phyloP scores from a whole-genome alignment of 2,329 filamentous ascomycete genomes.

The Sporothrix brasiliensis region DNA sequence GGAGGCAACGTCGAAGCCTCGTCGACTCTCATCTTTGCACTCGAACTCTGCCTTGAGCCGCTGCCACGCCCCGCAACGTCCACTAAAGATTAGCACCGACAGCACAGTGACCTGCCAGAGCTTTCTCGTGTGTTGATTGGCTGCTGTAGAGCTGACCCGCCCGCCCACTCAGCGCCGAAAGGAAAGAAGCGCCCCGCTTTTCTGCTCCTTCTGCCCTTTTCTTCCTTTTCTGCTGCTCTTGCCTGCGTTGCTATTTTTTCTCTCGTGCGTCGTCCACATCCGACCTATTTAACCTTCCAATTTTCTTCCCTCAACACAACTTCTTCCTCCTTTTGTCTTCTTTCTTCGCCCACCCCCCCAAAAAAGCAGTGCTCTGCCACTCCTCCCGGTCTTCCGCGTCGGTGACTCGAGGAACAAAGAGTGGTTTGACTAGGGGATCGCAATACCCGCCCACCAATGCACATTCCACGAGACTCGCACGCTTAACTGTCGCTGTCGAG shows the following conservation, averaged over 20 bases:
- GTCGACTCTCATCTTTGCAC: not conserved
- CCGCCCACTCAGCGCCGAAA: slow-evolving; percentile 27
- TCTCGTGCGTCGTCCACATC: slow-evolving; percentile 26
- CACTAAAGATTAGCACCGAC: slow-evolving; percentile 16
- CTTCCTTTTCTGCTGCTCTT: slow-evolving; percentile 17
- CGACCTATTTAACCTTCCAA: slow-evolving; percentile 20
- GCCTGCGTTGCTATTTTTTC: slow-evolving; percentile 29
- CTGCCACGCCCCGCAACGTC: not conserved
- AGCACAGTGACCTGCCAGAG: not conserved
- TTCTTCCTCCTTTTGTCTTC: not conserved
- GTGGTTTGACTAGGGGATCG: slow-evolving; percentile 27
- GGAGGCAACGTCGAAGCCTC: slow-evolving; percentile 9
- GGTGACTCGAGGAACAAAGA: slow-evolving; percentile 22
- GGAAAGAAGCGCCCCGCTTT: slow-evolving; percentile 19
- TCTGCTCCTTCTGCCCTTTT: slow-evolving; percentile 21
- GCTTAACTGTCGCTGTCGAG: slow-evolving; percentile 32
- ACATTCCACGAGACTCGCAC: slow-evolving; percentile 28
- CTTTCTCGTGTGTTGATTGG: slow-evolving; percentile 19
- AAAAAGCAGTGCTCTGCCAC: slow-evolving; percentile 11
- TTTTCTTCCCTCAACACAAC: slow-evolving; percentile 15
- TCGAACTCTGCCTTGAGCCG: slow-evolving; percentile 14
- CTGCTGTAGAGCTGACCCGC: not conserved
- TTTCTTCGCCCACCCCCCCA: slow-evolving; percentile 4
- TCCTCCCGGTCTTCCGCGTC: slow-evolving; percentile 14
- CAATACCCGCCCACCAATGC: not conserved